phyloP scores from a whole-genome alignment of 2,329 filamentous ascomycete species.

The Triangularia setosa region DNA sequence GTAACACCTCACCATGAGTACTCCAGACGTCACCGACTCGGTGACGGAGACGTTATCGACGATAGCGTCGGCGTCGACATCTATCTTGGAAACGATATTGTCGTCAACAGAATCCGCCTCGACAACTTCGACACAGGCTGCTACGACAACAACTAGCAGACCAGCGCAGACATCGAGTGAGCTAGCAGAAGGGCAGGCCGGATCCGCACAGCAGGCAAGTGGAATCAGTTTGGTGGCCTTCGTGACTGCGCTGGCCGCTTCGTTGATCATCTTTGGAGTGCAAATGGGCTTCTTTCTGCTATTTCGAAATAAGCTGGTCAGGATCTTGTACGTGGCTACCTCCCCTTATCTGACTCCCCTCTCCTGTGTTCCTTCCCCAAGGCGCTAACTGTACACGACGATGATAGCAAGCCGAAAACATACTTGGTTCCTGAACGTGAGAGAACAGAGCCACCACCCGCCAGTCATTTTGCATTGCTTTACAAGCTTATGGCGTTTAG shows the following conservation, averaged over 20 bases:
- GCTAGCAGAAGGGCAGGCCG: conserved; percentile 10
- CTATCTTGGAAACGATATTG: not conserved
- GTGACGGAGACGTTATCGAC: conserved; percentile 14
- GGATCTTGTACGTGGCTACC: conserved; percentile 67
- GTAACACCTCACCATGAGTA: not conserved
- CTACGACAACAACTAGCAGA: not conserved
- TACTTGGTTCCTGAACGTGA: conserved; percentile 83
- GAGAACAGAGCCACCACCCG: conserved; percentile 70
- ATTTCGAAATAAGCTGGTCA: conserved; percentile 70
- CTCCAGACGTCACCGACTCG: conserved; percentile 4
- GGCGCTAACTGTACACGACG: not conserved
- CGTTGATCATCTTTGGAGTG: conserved; percentile 58
- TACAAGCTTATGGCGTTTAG: conserved; percentile 62
- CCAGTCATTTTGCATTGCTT: conserved; percentile 48
- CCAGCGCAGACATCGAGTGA: conserved; percentile 5
- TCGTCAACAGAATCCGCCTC: conserved; percentile 10
- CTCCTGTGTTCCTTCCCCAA: not conserved
- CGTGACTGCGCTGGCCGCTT: conserved; percentile 60
- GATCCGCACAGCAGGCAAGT: conserved; percentile 30
- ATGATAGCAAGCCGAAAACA: conserved; percentile 69
- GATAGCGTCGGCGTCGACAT: conserved; percentile 9
- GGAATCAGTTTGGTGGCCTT: conserved; percentile 54
- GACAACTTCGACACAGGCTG: conserved; percentile 4
- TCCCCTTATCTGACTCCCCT: not conserved
- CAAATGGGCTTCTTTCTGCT: conserved; percentile 69